Base-by-base conservation (phyloP, 441 rosid genomes). In the Populus hybrid region DNA sequence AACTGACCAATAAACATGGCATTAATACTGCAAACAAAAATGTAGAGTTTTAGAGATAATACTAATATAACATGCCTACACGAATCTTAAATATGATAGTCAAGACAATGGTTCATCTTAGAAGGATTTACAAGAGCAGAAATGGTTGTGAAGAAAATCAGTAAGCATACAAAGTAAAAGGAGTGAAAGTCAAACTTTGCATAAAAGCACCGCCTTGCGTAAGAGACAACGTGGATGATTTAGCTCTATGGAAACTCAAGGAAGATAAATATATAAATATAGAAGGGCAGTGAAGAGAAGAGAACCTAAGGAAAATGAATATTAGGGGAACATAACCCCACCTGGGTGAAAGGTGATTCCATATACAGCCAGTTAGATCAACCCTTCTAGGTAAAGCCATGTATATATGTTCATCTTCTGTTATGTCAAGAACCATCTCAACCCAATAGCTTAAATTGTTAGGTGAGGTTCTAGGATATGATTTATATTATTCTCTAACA, bases 1-100 rank as follows among this genome's bases (percentile, higher is more conserved):
- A 88, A 87, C 99, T 96, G 98, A 36, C 83, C 73, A 71, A 73
- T 33, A 76, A 67, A 77, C 67, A 81, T 23, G 66, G 78, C 76
- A 26, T 26, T 26, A 26, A 85, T 45, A 83, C 28, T 76, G 69
- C 29, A 74, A 69, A 66, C 26, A 65, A 71, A 69, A 20, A 24
- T 26, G 28, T 26, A 26, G 2, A 26, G 28, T 26, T 26, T 26
- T 26, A 26, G 28, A 26, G 28, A 26, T 1, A 26, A 26, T 26
- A 26, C 28, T 26, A 26, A 26, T 26, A 26, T 26, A 26, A 26
- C 28, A 26, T 71, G 79, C 23, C 75, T 31, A 10, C 65, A 56
- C 3, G 59, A 67, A 36, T 38, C 35, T 67, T 72, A 77, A 56
- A 59, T 29, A 73, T 65, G 12, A 78, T 20, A 28, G 21, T 53